Base-by-base conservation (phyloP, 176 grass and related monocot genomes). In the Eragrostis curvula region DNA sequence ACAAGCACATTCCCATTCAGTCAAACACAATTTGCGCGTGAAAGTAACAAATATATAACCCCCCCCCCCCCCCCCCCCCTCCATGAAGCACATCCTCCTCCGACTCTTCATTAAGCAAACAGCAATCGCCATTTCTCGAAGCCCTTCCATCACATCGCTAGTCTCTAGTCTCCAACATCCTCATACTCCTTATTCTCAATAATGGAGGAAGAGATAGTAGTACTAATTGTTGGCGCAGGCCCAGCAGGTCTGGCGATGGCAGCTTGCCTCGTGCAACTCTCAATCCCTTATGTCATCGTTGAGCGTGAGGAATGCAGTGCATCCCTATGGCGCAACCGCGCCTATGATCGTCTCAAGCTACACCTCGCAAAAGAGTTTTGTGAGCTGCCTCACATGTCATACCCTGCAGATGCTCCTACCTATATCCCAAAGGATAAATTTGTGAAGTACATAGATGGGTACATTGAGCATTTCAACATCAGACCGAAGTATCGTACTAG, bases 361-460 rank as follows among this genome's bases (percentile, higher is more conserved):
- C 80, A 91, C 68, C 84, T 91, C 0, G 85, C 80, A 0, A 87
- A 91, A 60, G 66, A 60, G 24, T 91, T 87, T 21, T 87, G 84
- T 30, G 28, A 21, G 57, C 9, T 89, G 0, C 48, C 50, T 16
- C 50, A 52, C 85, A 66, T 71, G 75, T 10, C 81, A 0, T 81
- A 61, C 25, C 85, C 71, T 0, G 12, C 9, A 0, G 21, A 14
- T 4, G 2, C 78, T 0, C 85, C 81, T 0, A 88, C 81, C 11
- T 91, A 72, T 15, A 11, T 88, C 0, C 85, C 82, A 0, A 88
- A 47, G n/a, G 5, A 60, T 2, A 3, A 48, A 39, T 91, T 91
- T 12, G 15, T 91, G 4, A 18, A 1, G 25, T 85, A 88, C 48
- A 0, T 91, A 1, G 68, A 85, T 12, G 7, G 6, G 5, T 91